Evolutionary conservation across 2,329 filamentous ascomycete species (phyloP), one percentile per base, ranked within the genome.

Genomic region (Botryotinia convoluta): DNA sequence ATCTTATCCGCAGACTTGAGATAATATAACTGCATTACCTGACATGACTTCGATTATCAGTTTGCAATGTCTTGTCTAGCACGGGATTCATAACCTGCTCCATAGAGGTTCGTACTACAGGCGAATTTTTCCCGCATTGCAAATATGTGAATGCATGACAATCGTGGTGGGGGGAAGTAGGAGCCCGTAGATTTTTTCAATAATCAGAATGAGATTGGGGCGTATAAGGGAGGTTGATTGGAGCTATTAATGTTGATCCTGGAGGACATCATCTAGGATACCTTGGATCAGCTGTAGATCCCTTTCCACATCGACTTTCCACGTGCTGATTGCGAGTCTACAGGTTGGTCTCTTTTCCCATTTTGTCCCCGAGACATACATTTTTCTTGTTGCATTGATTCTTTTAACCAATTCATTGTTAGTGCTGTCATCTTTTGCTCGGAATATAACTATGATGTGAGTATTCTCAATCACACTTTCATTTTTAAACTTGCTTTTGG

Each of bases 301-400:
- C 74, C 86, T 86, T 65, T 90, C 85, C 0, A 90, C 86, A 79
- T 95, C 86, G 2, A 93, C 91, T 81, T 88, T 89, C 93, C 94
- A 97, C 79, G 93, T 98, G 57, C 92, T 92, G 60, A 97, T 89
- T 0, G 95, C 95, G 77, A 97, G 89, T n/a, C 95, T 87, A 74
- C 91, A 92, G 14, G 95, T 95, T 73, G 90, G 88, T 73, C 85
- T 83, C 0, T 92, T 92, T 60, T 89, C 85, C 94, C 94, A 98
- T 63, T 83, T 86, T 20, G 93, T 97, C 0, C 93, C 93, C 74
- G 92, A 94, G 8, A 97, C 92, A 79, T 95, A 97, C 79, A 97
- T 91, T 79, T 88, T 89, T 59, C 90, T 87, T 1, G 88, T 91
- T 7, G 83, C 86, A 79, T 97, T 97, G 78, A 98, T 94, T 71